Base-by-base conservation (phyloP, 129 eudicot species). In the Tagetes patula region DNA sequence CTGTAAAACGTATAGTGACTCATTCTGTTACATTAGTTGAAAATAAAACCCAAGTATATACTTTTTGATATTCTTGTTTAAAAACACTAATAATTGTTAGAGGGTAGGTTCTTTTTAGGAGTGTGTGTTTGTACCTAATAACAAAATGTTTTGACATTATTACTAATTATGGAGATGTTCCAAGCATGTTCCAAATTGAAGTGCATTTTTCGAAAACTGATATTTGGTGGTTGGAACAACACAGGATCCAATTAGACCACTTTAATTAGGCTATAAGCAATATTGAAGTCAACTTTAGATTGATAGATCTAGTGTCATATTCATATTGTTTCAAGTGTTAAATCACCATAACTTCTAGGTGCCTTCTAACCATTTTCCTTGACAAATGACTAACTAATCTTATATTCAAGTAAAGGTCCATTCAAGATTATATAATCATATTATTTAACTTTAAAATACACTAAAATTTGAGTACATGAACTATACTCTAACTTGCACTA, bases 241-340 rank as follows among this genome's bases (percentile, higher is more conserved):
- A 71, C 72, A 78, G 65, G 43, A 78, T 62, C 48, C 46, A 72
- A 38, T 64, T 78, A 72, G 74, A 67, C 78, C 78, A 72, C 78
- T 79, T 79, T 79, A 46, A 72, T 79, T 79, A 79, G 78, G 82
- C 73, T 36, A 65, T 67, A 79, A 79, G 82, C 74, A 79, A 79
- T 65, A 79, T 53, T 11, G 3, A 79, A 79, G 82, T 79, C 82
- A 79, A 79, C 78, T 79, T n/a, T 45, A 34, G 62, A 34, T 72
- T 38, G 74, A 65, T 72, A 64, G 82, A 79, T 72, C 82, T 47
- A 72, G 69, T 65, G 78, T 79, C 82, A 65, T 72, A 54, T 79
- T 72, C 82, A 32, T 79, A 43, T 79, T 36, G 54, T 53, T 64
- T 60, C 64, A 34, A 65, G 79, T 75, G 72, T 75, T 20, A 9